phyloP scores from a whole-genome alignment of 352 stramenopile species.

The Globisporangium echinulatum region DNA sequence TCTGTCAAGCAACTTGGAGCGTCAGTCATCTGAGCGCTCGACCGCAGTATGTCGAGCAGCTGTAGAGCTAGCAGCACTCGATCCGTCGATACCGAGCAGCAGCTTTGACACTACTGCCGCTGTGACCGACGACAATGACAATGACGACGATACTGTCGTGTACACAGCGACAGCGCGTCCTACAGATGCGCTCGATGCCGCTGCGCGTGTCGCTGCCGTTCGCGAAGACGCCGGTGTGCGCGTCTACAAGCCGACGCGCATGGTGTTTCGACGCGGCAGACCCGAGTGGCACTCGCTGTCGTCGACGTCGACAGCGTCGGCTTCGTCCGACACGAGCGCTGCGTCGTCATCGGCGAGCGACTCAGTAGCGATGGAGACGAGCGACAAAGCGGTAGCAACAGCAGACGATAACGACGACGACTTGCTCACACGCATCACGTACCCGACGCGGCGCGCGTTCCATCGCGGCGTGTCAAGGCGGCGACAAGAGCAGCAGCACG shows the following conservation, averaged over 20 bases:
- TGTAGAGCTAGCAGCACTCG: too few relatives aligned
- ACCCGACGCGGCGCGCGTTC: conserved; percentile 24
- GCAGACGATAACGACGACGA: conserved; percentile 13
- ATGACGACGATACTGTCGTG: too few relatives aligned
- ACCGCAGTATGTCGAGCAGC: too few relatives aligned
- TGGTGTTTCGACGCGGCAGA: conserved; percentile 26
- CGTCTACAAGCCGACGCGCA: conserved; percentile 20
- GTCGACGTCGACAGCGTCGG: conserved; percentile 15
- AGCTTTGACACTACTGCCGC: background rate
- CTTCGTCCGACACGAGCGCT: background rate
- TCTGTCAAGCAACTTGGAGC: too few relatives aligned
- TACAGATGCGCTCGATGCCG: background rate
- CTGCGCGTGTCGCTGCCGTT: background rate
- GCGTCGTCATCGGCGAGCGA: background rate
- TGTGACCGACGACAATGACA: too few relatives aligned
- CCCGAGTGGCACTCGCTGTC: conserved; percentile 13
- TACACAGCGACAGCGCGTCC: too few relatives aligned
- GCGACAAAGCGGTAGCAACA: conserved; percentile 3
- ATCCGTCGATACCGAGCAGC: background rate
- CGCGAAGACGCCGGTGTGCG: background rate
- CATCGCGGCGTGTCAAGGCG: conserved; percentile 14
- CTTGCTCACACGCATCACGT: conserved; percentile 17
- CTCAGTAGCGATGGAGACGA: background rate
- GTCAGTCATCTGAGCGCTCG: too few relatives aligned
- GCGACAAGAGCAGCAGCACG: background rate